A percentile compares a stretch with the other conserved stretches of the same genome.
Conservation (phyloP, 306 rosid species). For the Begonia loranthoides region DNA sequence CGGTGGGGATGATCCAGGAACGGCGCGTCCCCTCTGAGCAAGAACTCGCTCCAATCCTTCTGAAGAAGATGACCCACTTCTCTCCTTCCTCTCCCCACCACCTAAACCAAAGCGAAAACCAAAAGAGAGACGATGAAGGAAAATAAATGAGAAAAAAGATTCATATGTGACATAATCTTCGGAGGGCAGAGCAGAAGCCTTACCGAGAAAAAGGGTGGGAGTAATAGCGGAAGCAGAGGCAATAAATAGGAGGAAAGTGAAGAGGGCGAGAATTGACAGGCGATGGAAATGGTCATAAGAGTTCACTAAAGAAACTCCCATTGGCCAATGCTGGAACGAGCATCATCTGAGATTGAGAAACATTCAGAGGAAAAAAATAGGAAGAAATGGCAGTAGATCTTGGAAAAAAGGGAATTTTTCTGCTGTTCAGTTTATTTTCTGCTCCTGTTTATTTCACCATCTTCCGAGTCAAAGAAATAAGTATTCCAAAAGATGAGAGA, state of each 20-base stretch:
- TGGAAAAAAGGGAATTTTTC: neutral
- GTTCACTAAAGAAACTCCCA: slow-evolving; percentile 22
- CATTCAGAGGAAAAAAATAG: neutral
- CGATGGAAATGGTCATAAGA: slow-evolving; percentile 2
- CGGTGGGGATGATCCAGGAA: slow-evolving; percentile 80
- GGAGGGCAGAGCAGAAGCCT: slow-evolving; percentile 1
- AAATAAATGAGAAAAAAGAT: neutral
- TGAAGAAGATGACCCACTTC: slow-evolving; percentile 5
- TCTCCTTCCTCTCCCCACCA: slow-evolving; percentile 5
- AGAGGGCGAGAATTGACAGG: slow-evolving; percentile 27
- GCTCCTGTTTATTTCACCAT: neutral
- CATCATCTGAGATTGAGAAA: slow-evolving; percentile 1
- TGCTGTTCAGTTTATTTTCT: too few relatives aligned
- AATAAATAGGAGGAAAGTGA: slow-evolving; percentile 38
- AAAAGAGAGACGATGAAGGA: neutral
- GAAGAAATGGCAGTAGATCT: neutral
- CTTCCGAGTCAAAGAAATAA: slow-evolving; percentile 32
- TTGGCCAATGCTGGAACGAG: slow-evolving; percentile 22
- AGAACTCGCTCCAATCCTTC: slow-evolving; percentile 6
- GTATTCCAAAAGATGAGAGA: slow-evolving; percentile 11
- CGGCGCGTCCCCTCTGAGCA: slow-evolving; percentile 24
- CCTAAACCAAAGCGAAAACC: slow-evolving; percentile 6
- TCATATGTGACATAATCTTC: neutral
- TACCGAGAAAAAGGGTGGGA: slow-evolving; percentile 31
- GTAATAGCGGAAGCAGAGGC: slow-evolving; percentile 24